A percentile compares a stretch with the other conserved stretches of the same genome.
Conservation (phyloP, 495 filamentous ascomycete genomes). For the Trichoderma gamsii region DNA sequence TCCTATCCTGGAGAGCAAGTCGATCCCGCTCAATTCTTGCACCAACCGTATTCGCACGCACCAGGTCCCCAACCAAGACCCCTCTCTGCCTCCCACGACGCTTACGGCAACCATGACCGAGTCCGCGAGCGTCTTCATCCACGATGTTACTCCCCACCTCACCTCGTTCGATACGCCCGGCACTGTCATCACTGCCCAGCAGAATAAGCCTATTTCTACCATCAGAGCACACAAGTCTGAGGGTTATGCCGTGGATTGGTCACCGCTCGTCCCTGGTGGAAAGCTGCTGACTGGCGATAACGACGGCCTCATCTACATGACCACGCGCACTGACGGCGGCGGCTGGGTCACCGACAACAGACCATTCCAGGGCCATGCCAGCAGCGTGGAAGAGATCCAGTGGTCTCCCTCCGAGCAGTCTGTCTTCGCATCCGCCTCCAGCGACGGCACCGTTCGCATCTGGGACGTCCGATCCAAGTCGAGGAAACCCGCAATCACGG, state of each 20-base stretch:
- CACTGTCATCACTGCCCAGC: constrained; percentile 65
- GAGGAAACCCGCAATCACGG: constrained; percentile 74
- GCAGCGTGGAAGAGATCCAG: constrained; percentile 88
- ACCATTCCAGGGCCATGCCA: constrained; percentile 73
- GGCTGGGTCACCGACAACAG: constrained; percentile 78
- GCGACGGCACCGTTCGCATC: constrained; percentile 88
- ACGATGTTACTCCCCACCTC: constrained; percentile 86
- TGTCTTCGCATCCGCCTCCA: constrained; percentile 88
- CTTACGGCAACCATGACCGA: constrained; percentile 90
- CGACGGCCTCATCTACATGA: constrained; percentile 79
- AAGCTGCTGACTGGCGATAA: constrained; percentile 91
- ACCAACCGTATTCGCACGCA: constrained; percentile 89
- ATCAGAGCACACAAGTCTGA: constrained; percentile 87
- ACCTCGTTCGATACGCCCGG: constrained; percentile 84
- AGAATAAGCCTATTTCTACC: constrained; percentile 78
- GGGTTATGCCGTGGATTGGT: constrained; percentile 95
- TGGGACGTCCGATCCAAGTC: constrained; percentile 92
- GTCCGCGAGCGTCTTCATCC: constrained; percentile 78
- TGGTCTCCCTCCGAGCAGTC: constrained; percentile 90
- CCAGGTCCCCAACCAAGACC: constrained; percentile 63
- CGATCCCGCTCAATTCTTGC: constrained; percentile 74
- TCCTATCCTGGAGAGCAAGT: constrained; percentile 87
- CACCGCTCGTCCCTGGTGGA: constrained; percentile 61
- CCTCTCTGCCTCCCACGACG: constrained; percentile 65
- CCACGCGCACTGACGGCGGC: constrained; percentile 76